These are phyloP conservation scores for Wickerhamiella sorbophila DNA, from an alignment of 805 yeast species.

Conservation along the genomic window DNA sequence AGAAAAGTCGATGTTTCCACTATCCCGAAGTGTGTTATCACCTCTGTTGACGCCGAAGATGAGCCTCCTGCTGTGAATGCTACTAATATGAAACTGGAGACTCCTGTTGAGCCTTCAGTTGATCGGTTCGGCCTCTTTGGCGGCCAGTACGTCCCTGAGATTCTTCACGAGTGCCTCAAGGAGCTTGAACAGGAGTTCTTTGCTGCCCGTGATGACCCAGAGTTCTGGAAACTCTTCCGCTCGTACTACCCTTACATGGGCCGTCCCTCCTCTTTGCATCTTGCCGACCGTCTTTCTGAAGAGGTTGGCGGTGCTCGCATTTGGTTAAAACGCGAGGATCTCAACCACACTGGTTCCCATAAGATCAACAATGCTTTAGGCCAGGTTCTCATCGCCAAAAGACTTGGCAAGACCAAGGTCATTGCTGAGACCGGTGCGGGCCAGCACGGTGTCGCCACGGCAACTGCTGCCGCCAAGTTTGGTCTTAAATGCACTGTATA, in stretches of 20 bases:
- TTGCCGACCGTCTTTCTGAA: constrained; percentile 80
- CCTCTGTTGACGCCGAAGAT: constrained; percentile 5
- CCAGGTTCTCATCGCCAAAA: constrained; percentile 31
- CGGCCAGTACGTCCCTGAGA: constrained; percentile 98
- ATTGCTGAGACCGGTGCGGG: constrained; percentile 40
- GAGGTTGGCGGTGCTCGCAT: constrained; percentile 89
- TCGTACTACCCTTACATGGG: constrained; percentile 84
- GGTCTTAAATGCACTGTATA: constrained; percentile 88
- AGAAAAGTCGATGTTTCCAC: constrained; percentile 16
- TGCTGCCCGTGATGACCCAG: constrained; percentile 74
- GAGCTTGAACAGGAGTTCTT: constrained; percentile 84
- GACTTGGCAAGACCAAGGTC: constrained; percentile 32
- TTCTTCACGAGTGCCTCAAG: constrained; percentile 75
- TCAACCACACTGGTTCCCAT: constrained; percentile 36
- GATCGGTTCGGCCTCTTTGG: constrained; percentile 91
- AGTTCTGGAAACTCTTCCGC: constrained; percentile 85
- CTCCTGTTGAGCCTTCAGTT: constrained; percentile 40
- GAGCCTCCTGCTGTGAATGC: constrained; percentile 7
- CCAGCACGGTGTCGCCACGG: constrained; percentile 39
- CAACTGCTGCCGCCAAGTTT: constrained; percentile 40
- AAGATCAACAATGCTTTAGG: constrained; percentile 36
- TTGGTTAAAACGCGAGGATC: constrained; percentile 96
- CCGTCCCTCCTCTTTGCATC: constrained; percentile 86
- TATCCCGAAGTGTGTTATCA: constrained; percentile 9
- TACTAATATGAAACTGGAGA: constrained; percentile 21